phyloP scores from a whole-genome alignment of 352 stramenopile genomes.

The Phytophthora ohioensis region DNA sequence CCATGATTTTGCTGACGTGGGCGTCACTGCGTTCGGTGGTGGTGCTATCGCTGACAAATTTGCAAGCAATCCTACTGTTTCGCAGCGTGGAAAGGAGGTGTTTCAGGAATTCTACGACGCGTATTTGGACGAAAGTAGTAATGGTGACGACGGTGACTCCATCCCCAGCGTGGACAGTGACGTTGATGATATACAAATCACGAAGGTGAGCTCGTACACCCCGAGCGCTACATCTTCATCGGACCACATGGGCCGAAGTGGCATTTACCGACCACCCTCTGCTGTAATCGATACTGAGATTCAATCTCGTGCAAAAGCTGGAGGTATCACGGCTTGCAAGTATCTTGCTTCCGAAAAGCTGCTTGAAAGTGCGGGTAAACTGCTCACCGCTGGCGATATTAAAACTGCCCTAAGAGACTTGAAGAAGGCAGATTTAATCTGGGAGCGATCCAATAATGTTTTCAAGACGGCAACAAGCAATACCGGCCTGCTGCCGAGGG shows the following conservation, averaged over 20 bases:
- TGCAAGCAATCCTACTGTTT: conserved; percentile 7
- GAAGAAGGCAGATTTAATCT: conserved; percentile 39
- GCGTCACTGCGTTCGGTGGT: conserved; percentile 2
- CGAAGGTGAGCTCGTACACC: conserved; percentile 26
- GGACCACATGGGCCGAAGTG: conserved; percentile 8
- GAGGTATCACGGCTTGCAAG: conserved; percentile 37
- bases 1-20: conserved; percentile 27
- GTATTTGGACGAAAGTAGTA: conserved; percentile 31
- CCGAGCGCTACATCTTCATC: conserved; percentile 20
- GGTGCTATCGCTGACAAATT: conserved; percentile 21
- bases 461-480: conserved; percentile 9
- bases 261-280: conserved; percentile 34
- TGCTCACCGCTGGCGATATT: conserved; percentile 32
- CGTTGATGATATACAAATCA: conserved; percentile 17
- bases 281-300: conserved; percentile 43
- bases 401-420: conserved; percentile 32
- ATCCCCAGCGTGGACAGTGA: neutral
- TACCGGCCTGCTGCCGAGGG: conserved; percentile 22
- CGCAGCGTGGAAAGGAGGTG: conserved; percentile 28
- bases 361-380: conserved; percentile 10
- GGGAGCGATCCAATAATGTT: conserved; percentile 31
- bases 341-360: conserved; percentile 38
- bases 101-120: conserved; percentile 33
- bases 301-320: conserved; percentile 24
- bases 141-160: neutral